A percentile compares a stretch with the other conserved stretches of the same genome.
Evolutionary conservation across 208 protist genomes (phyloP).

Genomic region (Acanthamoeba divionensis): DNA sequence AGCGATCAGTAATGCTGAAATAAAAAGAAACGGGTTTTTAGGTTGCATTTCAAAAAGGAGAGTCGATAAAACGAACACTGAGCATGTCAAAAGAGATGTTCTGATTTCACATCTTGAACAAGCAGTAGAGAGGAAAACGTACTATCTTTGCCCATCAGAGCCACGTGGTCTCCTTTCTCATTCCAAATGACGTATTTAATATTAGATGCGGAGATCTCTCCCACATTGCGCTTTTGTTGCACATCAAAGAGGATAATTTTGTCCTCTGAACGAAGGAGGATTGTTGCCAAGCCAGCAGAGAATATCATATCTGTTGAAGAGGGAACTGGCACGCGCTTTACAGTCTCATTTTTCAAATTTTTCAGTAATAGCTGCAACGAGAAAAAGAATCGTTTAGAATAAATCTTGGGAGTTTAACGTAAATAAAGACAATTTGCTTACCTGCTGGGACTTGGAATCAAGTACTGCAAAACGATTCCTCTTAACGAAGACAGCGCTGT

Average conservation of each 20-base stretch:
- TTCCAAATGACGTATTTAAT: constrained; percentile 95
- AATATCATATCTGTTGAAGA: constrained; percentile 78
- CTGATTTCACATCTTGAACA: background rate
- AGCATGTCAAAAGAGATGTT: background rate
- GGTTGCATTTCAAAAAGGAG: background rate
- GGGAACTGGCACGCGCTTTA: constrained; percentile 78
- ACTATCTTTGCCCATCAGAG: constrained; percentile 88
- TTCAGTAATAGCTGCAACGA: constrained; percentile 84
- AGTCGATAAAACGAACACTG: background rate
- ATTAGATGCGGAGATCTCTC: constrained; percentile 66
- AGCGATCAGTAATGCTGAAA: constrained; percentile 82
- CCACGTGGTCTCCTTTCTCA: constrained; percentile 87
- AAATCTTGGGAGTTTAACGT: background rate
- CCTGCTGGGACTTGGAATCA: constrained; percentile 67
- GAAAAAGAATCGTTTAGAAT: background rate
- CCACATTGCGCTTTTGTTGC: constrained; percentile 84
- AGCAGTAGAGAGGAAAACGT: constrained; percentile 39
- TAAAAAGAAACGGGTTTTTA: background rate
- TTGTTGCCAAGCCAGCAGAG: constrained; percentile 74
- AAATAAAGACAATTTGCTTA: background rate
- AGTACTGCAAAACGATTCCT: constrained; percentile 93
- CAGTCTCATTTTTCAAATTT: constrained; percentile 83
- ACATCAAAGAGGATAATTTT: constrained; percentile 92
- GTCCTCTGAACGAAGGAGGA: constrained; percentile 86
- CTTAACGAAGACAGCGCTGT: constrained; percentile 89